phyloP scores from a whole-genome alignment of 495 filamentous ascomycete species.

The Annulohypoxylon bovei region DNA sequence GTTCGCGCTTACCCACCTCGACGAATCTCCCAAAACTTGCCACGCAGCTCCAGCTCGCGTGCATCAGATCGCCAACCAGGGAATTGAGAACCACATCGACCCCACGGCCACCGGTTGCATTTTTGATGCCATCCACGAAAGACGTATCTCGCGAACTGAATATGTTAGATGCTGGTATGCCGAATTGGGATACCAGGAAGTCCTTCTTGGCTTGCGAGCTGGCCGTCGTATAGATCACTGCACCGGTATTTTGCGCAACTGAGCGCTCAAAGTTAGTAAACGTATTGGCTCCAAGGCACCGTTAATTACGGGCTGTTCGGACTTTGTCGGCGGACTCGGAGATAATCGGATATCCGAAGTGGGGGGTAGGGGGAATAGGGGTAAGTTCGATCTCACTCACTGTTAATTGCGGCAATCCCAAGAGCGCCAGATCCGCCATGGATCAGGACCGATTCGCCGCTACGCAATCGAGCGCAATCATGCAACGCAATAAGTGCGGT shows the following conservation, averaged over 20 bases:
- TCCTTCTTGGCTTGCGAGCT: constrained; percentile 53
- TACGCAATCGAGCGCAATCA: constrained; percentile 44
- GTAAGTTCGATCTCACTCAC: not conserved
- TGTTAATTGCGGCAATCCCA: constrained; percentile 41
- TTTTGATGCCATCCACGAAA: constrained; percentile 53
- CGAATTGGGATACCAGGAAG: constrained; percentile 52
- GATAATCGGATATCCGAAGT: not conserved
- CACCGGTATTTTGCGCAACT: constrained; percentile 56
- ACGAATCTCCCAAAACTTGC: constrained; percentile 61
- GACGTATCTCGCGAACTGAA: constrained; percentile 52
- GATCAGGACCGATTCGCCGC: constrained; percentile 63
- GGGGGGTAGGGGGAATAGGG: not conserved
- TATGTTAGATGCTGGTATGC: constrained; percentile 59
- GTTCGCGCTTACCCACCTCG: constrained; percentile 59
- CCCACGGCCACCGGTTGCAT: constrained; percentile 55
- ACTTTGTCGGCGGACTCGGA: not conserved
- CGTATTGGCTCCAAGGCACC: not conserved
- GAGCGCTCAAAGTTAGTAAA: not conserved
- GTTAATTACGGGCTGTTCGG: no score
- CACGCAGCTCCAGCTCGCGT: constrained; percentile 56
- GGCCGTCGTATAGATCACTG: constrained; percentile 62
- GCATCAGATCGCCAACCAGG: constrained; percentile 60
- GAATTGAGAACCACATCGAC: constrained; percentile 66
- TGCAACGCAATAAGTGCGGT: constrained; percentile 62
- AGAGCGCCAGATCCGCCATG: constrained; percentile 53